Percentiles rank a stretch among this genome's conserved stretches.
Conservation (phyloP, 441 rosid species). For the Pelargonium fulgidum region DNA sequence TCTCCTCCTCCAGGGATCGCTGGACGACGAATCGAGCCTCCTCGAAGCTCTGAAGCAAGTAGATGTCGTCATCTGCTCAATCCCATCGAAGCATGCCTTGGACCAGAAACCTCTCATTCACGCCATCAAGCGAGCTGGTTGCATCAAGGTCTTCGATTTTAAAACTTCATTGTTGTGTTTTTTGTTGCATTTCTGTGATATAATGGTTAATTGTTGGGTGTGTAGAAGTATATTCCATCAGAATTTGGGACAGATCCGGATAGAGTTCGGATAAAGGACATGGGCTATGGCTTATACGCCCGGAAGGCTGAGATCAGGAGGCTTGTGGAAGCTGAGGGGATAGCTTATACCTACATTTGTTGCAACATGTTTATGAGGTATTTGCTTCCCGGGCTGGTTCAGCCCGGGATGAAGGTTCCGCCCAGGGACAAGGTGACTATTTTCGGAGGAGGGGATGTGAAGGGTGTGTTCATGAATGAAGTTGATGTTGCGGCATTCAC, state of each 20-base stretch:
- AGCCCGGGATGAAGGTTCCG: constrained; percentile 43
- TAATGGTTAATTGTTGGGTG: background rate
- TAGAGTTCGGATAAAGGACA: constrained; percentile 32
- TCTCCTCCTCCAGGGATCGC: constrained; percentile 40
- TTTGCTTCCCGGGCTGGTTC: constrained; percentile 50
- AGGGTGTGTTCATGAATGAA: constrained; percentile 47
- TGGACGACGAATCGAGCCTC: constrained; percentile 61
- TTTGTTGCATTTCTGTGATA: background rate
- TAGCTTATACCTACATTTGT: constrained; percentile 48
- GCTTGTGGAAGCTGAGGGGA: constrained; percentile 46
- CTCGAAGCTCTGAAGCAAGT: constrained; percentile 60
- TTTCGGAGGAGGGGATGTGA: constrained; percentile 47
- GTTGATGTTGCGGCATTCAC: constrained; percentile 55
- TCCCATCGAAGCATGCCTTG: constrained; percentile 52
- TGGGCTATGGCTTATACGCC: constrained; percentile 37
- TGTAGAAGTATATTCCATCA: constrained; percentile 60
- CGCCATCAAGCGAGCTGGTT: constrained; percentile 49
- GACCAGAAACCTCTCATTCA: constrained; percentile 54
- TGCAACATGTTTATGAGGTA: constrained; percentile 43
- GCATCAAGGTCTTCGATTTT: constrained; percentile 37
- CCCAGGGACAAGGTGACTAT: constrained; percentile 48
- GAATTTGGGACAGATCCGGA: constrained; percentile 62
- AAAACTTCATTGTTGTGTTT: background rate
- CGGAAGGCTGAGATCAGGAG: constrained; percentile 46
- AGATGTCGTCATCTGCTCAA: constrained; percentile 66